Conservation (phyloP, 768 basidiomycete genomes). For the Nevesoporus exiguus region DNA sequence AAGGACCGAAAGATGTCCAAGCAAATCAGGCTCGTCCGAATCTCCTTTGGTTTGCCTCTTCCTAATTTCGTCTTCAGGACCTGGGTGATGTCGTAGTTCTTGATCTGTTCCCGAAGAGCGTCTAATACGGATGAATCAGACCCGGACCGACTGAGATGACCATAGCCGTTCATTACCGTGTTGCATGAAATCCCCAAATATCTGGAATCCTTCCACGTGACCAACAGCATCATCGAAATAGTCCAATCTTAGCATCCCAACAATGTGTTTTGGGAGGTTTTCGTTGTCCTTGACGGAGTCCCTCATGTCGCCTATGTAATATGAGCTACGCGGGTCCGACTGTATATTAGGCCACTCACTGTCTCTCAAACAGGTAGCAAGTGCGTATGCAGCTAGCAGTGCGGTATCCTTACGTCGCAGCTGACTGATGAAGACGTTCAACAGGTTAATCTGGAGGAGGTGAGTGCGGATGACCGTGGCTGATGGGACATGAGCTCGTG, state of each 20-base stretch:
- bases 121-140: conserved; percentile 4
- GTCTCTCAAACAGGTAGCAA: conserved; percentile 11
- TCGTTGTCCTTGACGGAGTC: conserved; percentile 5
- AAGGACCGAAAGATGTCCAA: conserved; percentile 23
- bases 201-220: conserved; percentile 23
- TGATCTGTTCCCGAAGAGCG: conserved; percentile 13
- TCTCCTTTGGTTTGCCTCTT: conserved; percentile 12
- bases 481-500: background rate
- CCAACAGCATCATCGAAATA: conserved; percentile 27
- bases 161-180: conserved; percentile 8
- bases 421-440: background rate
- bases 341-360: conserved; percentile 4
- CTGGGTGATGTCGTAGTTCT: conserved; percentile 12
- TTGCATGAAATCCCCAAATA: conserved; percentile 21
- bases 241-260: conserved; percentile 22
- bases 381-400: background rate
- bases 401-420: background rate
- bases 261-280: conserved; percentile 14
- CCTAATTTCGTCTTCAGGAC: conserved; percentile 17
- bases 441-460: conserved; percentile 8
- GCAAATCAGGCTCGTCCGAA: conserved; percentile 23
- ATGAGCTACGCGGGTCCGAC: background rate
- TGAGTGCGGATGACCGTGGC: background rate
- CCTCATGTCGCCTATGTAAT: conserved; percentile 13
- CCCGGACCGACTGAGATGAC: background rate